Evolutionary conservation across 805 yeast genomes (phyloP), one percentile per base, ranked within the genome.

Genomic region (Dipodascopsis tothii): DNA sequence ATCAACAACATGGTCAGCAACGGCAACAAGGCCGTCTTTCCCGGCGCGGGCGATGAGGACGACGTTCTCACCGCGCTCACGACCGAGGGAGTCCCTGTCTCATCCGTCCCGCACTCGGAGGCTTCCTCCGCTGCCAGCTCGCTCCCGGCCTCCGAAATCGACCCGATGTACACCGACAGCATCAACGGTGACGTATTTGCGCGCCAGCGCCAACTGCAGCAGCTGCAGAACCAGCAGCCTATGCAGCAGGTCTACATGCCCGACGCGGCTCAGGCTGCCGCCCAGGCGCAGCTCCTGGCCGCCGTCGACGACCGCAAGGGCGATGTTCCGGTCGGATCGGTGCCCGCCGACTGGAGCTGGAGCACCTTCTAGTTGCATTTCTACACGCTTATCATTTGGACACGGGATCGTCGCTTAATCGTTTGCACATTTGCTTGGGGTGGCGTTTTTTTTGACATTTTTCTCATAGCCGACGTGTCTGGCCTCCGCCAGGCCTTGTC

Each of bases 301-400:
- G n/a, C 14, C 5, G 32, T 3, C 6, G 25, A 11, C 17, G 5
- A 22, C 19, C 3, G 16, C 27, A 18, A 17, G 27, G 16, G 14
- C 9, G 47, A 42, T 7, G 27, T 38, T 30, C 35, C 43, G 16
- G 46, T 41, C 18, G 51, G 58, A 21, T 51, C 51, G 16, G 59
- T 56, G 20, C 59, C 59, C 9, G 56, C 57, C 5, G 59, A 56
- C 38, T 56, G 59, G 59, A 46, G 45, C 41, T 56, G 59, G 59
- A 45, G 54, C 34, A 56, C 59, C 17, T 56, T 56, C 33, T 56
- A 43, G 30, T 25, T 14, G 14, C 30, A 43, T 25, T n/a, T n/a
- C n/a, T n/a, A n/a, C n/a, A n/a, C n/a, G n/a, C n/a, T n/a, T n/a
- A n/a, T n/a, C n/a, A n/a, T n/a, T n/a, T n/a, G n/a, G n/a, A n/a